Base-by-base conservation (phyloP, 2,329 filamentous ascomycete species). In the Sodiomyces alkalinus region DNA sequence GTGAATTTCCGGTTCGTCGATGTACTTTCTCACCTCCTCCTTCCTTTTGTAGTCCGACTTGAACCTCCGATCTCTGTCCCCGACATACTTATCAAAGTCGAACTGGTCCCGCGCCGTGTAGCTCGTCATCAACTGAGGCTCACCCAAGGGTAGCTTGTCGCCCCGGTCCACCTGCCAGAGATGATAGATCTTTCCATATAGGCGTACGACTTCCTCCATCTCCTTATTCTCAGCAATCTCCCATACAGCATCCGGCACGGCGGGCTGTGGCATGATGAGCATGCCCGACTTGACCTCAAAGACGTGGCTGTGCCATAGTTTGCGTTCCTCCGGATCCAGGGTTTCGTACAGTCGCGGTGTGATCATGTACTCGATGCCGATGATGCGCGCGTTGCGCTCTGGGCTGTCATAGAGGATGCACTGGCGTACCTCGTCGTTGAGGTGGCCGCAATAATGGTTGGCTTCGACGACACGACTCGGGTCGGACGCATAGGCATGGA, bases 311-410 rank as follows among this genome's bases (percentile, higher is more conserved):
- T 92, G 82, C 82, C 82, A 92, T 2, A 86, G 62, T 27, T 66
- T 67, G 20, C 78, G 71, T 53, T 92, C 83, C 13, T 74, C 66
- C 0, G 52, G 25, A 1, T 70, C 63, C 0, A 92, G 67, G 0
- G 66, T 69, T 20, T 67, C 60, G 55, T 76, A 92, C 1, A 90
- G 55, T 4, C 60, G 56, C 0, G 72, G 67, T 0, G 75, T 74
- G 41, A 92, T 74, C 80, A 90, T 86, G 58, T 92, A 92, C 49
- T 92, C 83, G 41, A 92, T 65, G 7, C 82, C 83, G 35, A 92
- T 81, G 12, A 92, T 65, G 1, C 77, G 68, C 0, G 81, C 81
- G 16, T 69, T 66, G 6, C 68, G 60, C 1, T 62, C 59, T 0
- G 74, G 63, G 0, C 70, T 68, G 51, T 92, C 82, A 55, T 90